Conservation (phyloP, 1,284 basidiomycete genomes). For the Naganishia albida region DNA sequence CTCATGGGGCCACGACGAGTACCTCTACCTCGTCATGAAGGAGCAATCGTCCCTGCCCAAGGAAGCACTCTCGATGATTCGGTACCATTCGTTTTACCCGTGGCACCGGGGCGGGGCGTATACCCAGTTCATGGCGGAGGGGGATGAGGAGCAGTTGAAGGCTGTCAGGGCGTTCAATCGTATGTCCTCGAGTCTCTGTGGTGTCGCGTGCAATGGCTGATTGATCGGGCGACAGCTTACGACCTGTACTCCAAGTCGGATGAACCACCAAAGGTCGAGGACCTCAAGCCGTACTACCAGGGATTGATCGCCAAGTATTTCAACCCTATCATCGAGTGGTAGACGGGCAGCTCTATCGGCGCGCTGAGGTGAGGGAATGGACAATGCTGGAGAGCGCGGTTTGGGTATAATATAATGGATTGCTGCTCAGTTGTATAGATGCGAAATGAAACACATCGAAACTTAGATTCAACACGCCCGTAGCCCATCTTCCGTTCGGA, state of each 20-base stretch:
- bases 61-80: constrained; percentile 85
- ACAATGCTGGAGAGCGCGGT: not conserved
- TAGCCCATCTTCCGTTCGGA: too few relatives aligned
- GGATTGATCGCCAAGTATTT: constrained; percentile 80
- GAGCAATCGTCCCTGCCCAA: constrained; percentile 61
- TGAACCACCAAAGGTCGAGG: constrained; percentile 63
- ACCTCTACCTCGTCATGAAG: constrained; percentile 47
- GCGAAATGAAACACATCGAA: too few relatives aligned
- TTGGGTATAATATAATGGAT: not conserved
- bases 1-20: constrained; percentile 86
- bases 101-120: constrained; percentile 87
- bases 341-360: not conserved
- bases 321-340: constrained; percentile 76
- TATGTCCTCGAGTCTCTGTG: constrained; percentile 33
- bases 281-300: constrained; percentile 79
- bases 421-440: not conserved
- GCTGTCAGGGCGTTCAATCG: constrained; percentile 53
- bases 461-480: too few relatives aligned
- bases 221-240: constrained; percentile 58
- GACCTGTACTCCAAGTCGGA: constrained; percentile 89
- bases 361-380: not conserved
- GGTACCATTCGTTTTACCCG: constrained; percentile 94
- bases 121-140: constrained; percentile 70
- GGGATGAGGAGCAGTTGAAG: constrained; percentile 50
- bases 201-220: not conserved